These are phyloP conservation scores for Aspergillus cejpii DNA, from an alignment of 2,329 filamentous ascomycete species.

Conservation along the genomic window DNA sequence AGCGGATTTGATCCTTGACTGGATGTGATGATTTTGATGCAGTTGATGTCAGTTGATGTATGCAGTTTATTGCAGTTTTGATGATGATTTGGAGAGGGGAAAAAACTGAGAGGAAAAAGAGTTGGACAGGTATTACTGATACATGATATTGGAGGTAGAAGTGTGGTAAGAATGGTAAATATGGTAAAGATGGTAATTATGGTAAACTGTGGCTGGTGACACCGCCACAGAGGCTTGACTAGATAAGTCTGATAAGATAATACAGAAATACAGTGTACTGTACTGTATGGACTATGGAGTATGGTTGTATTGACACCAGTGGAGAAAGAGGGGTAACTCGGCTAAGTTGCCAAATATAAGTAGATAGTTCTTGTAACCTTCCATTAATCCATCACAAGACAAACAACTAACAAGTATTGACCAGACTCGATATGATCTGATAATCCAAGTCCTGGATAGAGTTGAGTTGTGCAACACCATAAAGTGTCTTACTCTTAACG, in stretches of 20 bases:
- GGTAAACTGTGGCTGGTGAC: constrained; percentile 11
- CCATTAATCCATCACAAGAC: no score
- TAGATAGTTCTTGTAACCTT: no score
- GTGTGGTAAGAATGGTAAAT: background rate
- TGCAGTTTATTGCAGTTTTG: no score
- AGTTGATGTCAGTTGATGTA: background rate
- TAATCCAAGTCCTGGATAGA: background rate
- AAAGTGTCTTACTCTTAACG: background rate
- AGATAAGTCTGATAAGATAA: no score
- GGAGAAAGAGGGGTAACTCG: background rate
- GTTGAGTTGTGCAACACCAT: background rate
- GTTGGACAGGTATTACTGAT: no score
- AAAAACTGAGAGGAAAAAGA: no score
- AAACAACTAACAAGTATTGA: no score
- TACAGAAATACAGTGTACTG: no score
- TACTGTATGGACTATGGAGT: no score
- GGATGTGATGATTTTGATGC: constrained; percentile 14
- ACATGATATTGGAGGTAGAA: background rate
- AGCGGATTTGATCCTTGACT: constrained; percentile 14
- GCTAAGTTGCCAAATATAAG: background rate
- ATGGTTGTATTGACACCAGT: no score
- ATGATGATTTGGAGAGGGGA: no score
- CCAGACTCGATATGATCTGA: no score
- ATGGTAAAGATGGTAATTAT: background rate
- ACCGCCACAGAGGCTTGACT: constrained; percentile 19